phyloP scores from a whole-genome alignment of 1,139 yeast species.

The Arxiozyma bovina region DNA sequence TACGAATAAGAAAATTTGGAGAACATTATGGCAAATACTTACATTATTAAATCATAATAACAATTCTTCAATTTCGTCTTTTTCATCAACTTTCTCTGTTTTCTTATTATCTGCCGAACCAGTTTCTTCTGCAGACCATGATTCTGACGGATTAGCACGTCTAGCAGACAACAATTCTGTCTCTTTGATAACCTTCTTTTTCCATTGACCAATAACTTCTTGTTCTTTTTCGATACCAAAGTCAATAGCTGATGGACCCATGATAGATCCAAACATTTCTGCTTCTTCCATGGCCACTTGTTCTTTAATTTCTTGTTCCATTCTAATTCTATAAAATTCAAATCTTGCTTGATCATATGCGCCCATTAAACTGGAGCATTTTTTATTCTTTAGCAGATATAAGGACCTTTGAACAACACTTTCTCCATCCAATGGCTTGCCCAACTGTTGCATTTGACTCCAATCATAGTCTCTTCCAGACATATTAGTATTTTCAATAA shows the following conservation, averaged over 20 bases:
- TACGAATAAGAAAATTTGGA: background rate
- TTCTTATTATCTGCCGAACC: background rate
- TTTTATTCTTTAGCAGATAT: slow-evolving; percentile 45
- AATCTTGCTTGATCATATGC: slow-evolving; percentile 83
- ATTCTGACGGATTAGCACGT: slow-evolving; percentile 38
- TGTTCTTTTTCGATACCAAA: slow-evolving; percentile 68
- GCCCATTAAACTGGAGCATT: slow-evolving; percentile 35
- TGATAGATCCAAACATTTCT: slow-evolving; percentile 74
- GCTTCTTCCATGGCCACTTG: slow-evolving; percentile 79
- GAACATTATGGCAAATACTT: too few species aligned
- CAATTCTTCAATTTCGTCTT: slow-evolving; percentile 2
- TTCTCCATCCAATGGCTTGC: slow-evolving; percentile 81
- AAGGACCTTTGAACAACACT: slow-evolving; percentile 87
- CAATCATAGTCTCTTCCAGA: slow-evolving; percentile 58
- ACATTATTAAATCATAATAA: background rate
- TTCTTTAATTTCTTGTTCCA: slow-evolving; percentile 70
- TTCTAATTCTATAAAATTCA: slow-evolving; percentile 80
- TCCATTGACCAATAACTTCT: slow-evolving; percentile 63
- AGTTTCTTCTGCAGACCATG: slow-evolving; percentile 19
- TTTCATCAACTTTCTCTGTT: background rate
- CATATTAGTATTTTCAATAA: slow-evolving; percentile 64
- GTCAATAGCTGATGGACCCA: slow-evolving; percentile 51
- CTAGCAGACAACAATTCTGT: slow-evolving; percentile 42
- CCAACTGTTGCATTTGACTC: slow-evolving; percentile 64
- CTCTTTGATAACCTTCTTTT: slow-evolving; percentile 52